These are phyloP conservation scores for Tetraselmis chui DNA, from an alignment of 139 green algal species.

Conservation along the genomic window DNA sequence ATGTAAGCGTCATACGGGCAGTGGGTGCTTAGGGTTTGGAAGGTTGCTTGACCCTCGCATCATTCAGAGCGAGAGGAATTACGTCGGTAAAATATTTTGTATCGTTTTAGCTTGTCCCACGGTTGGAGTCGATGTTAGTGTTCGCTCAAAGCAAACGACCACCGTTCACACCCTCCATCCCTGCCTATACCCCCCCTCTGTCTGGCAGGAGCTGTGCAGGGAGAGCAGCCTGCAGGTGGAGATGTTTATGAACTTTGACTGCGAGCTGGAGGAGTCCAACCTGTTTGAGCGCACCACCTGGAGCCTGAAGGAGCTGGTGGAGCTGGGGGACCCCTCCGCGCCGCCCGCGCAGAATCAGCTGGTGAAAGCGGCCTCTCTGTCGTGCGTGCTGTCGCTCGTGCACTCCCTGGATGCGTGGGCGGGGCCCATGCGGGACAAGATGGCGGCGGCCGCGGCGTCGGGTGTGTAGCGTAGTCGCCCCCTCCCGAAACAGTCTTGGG, in stretches of 20 bases:
- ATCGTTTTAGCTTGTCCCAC: no score
- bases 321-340: neutral
- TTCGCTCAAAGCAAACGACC: no score
- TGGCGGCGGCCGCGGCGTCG: neutral
- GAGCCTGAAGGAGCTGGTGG: conserved; percentile 1
- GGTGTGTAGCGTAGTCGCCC: no score
- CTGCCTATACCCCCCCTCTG: no score
- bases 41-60: no score
- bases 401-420: conserved; percentile 67
- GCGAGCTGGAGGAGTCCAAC: conserved; percentile 70
- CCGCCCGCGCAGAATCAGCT: conserved; percentile 4
- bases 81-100: no score
- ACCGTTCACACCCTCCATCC: no score
- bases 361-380: conserved; percentile 5
- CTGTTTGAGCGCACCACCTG: conserved; percentile 70
- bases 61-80: no score
- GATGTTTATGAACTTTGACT: conserved; percentile 94
- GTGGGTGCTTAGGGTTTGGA: no score
- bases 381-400: conserved; percentile 36
- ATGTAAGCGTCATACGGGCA: no score
- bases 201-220: conserved; percentile 32
- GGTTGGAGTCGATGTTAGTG: no score
- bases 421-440: conserved; percentile 25
- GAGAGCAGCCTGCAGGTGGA: conserved; percentile 54
- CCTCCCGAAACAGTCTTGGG: no score